Conservation (phyloP, 1,139 yeast genomes). For the Magnusiomyces paraingens region DNA sequence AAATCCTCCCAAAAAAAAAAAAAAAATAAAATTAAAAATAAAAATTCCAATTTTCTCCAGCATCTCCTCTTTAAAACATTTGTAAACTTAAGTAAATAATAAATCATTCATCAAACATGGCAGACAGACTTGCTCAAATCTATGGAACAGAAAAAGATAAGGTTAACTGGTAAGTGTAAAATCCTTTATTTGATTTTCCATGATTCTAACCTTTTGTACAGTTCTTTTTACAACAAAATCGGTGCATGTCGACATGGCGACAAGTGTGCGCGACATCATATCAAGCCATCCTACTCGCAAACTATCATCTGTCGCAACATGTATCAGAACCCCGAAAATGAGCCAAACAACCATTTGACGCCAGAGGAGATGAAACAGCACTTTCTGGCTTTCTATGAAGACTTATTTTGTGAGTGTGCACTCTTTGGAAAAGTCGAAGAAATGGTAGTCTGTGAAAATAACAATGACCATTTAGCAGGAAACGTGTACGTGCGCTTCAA, state of each 20-base stretch:
- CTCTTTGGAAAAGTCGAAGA: conserved; percentile 53
- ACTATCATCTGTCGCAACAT: conserved; percentile 65
- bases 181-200: conserved; percentile 17
- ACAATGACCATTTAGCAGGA: conserved; percentile 74
- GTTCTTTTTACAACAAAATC: conserved; percentile 67
- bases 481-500: conserved; percentile 69
- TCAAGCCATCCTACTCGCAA: conserved; percentile 59
- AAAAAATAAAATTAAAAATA: no score
- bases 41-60: no score
- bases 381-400: conserved; percentile 66
- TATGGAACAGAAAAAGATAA: conserved; percentile 41
- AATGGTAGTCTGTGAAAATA: conserved; percentile 75
- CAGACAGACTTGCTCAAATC: conserved; percentile 34
- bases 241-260: conserved; percentile 96
- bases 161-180: conserved; percentile 36
- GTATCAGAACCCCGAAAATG: conserved; percentile 54
- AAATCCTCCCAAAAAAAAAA: no score
- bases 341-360: conserved; percentile 26
- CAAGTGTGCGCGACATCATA: conserved; percentile 73
- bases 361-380: conserved; percentile 42
- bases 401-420: conserved; percentile 64
- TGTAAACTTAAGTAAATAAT: no score
- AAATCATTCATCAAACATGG: conserved; percentile 24
- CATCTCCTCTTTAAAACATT: no score
- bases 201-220: conserved; percentile 6